Evolutionary conservation across 208 protist species (phyloP).

Genomic region (Tritrichomonas foetus): DNA sequence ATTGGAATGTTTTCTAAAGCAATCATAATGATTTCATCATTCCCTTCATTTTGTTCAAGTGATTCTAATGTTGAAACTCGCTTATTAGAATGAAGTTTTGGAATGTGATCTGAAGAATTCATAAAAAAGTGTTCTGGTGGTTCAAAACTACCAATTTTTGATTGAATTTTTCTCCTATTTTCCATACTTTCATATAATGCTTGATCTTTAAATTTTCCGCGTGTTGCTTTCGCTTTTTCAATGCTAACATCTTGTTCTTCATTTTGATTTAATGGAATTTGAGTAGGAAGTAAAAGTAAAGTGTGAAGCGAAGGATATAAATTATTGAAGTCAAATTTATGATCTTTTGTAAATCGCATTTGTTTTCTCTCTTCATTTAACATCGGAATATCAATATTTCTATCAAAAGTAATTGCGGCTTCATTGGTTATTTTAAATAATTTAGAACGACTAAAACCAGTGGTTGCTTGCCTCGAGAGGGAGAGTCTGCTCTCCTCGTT

Average conservation of each 20-base stretch:
- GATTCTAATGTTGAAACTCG: not conserved
- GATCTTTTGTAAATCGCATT: not conserved
- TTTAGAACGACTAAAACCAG: no score
- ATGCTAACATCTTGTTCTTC: not conserved
- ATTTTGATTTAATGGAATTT: not conserved
- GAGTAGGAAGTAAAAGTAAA: not conserved
- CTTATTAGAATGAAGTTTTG: not conserved
- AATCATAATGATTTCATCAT: not conserved
- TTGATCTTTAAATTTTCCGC: not conserved
- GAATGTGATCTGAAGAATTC: not conserved
- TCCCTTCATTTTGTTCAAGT: not conserved
- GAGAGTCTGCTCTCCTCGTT: no score
- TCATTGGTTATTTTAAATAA: no score
- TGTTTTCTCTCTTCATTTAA: no score
- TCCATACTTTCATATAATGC: not conserved
- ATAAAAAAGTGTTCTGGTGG: not conserved
- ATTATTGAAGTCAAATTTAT: not conserved
- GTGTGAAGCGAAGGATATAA: not conserved
- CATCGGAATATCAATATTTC: no score
- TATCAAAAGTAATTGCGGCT: no score
- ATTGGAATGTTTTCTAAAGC: not conserved
- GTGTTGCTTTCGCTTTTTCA: not conserved
- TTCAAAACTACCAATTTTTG: not conserved
- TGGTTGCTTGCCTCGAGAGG: no score
- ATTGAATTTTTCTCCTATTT: not conserved